Base-by-base conservation (phyloP, 768 basidiomycete genomes). In the Candolleomyces aberdarensis region DNA sequence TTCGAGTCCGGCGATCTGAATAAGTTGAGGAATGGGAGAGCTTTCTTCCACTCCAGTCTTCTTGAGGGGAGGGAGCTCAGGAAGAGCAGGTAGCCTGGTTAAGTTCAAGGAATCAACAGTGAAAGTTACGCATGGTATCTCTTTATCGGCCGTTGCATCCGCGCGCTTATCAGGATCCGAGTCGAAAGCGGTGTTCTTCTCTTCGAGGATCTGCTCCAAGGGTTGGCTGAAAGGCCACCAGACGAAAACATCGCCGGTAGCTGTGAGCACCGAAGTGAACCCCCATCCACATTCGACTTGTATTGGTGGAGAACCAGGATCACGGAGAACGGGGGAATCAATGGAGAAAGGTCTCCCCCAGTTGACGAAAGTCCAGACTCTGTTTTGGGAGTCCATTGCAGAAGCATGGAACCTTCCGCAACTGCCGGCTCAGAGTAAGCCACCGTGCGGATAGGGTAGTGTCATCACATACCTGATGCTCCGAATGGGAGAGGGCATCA, bases 281-380 rank as follows among this genome's bases (percentile, higher is more conserved):
- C 67, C 62, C 94, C 94, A 95, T 47, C 94, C 93, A 65, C 90
- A 88, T 69, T 88, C 88, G 41, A 92, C 80, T 70, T 90, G 90
- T 22, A 76, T 67, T 20, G 81, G 79, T 41, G 67, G 70, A 48
- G 72, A 77, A 40, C 74, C 72, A 2, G 75, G 73, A 46, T 86
- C 82, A 3, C 73, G 75, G 36, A 87, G 73, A 26, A 84, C 71
- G 2, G 76, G 68, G 15, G 83, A 79, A 1, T 75, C 74, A 43
- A 94, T 76, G 47, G 78, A 76, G 75, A 90, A 90, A 1, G 93
- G 91, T 20, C 89, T 80, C 3, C 92, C 94, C 84, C 92, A 94
- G 65, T 78, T 86, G 5, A 80, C 71, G 69, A 92, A 91, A 13
- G 83, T 89, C 90, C 89, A 94, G 31, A 95, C 78, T 43, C 80